These are phyloP conservation scores for Eustoma russellianum DNA, from an alignment of 257 asterid genomes.

Conservation along the genomic window DNA sequence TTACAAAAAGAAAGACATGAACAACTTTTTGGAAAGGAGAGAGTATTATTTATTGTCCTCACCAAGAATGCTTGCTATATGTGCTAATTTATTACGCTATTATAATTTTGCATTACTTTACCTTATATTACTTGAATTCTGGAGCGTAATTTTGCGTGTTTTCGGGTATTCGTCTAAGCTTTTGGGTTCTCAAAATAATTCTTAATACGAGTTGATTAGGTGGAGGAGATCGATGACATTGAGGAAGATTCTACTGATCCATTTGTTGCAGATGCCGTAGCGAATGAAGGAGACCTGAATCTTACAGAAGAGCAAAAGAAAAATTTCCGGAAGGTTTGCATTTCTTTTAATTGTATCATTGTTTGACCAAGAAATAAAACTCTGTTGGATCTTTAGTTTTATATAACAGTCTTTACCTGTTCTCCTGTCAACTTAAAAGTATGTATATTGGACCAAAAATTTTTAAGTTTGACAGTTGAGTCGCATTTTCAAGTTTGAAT, in stretches of 20 bases:
- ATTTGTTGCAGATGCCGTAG: slow-evolving; percentile 80
- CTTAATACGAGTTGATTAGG: slow-evolving; percentile 34
- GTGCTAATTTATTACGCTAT: no score
- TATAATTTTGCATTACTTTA: no score
- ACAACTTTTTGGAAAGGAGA: no score
- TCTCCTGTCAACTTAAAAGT: no score
- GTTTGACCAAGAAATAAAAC: neutral
- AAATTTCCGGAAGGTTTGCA: slow-evolving; percentile 74
- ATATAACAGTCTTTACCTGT: no score
- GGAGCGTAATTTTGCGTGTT: neutral
- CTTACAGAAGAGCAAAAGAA: slow-evolving; percentile 88
- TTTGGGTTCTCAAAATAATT: slow-evolving; percentile 1
- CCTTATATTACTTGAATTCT: neutral
- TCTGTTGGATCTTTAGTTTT: no score
- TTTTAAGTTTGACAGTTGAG: no score
- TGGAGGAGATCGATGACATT: slow-evolving; percentile 91
- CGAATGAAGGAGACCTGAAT: slow-evolving; percentile 63
- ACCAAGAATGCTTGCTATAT: no score
- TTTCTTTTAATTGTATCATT: slow-evolving; percentile 11
- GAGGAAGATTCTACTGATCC: slow-evolving; percentile 60
- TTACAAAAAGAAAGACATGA: no score
- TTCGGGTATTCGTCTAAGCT: neutral
- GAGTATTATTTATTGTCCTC: no score
- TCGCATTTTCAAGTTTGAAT: no score
- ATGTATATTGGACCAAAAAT: no score